These are phyloP conservation scores for Phytophthora ohioensis DNA, from an alignment of 352 stramenopile genomes.

Conservation along the genomic window DNA sequence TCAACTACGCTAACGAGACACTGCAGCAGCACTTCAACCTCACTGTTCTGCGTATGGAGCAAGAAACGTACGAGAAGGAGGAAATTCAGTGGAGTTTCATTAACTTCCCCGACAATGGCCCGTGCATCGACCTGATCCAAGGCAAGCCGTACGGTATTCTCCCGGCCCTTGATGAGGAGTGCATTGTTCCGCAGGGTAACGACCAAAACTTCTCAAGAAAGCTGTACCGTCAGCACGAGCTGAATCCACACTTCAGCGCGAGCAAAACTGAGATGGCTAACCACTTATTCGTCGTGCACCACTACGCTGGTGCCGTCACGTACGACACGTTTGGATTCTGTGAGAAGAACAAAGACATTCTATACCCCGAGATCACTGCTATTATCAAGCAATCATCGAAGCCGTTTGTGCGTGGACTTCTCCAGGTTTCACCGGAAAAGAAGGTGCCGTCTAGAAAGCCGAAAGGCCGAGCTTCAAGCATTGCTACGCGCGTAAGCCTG, in stretches of 20 bases:
- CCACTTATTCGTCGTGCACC: conserved; percentile 84
- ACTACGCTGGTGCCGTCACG: conserved; percentile 95
- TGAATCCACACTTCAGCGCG: conserved; percentile 76
- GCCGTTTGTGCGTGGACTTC: conserved; percentile 70
- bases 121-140: conserved; percentile 92
- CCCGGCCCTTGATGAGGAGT: conserved; percentile 90
- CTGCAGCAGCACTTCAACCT: conserved; percentile 94
- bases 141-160: conserved; percentile 86
- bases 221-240: conserved; percentile 74
- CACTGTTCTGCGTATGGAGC: conserved; percentile 88
- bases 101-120: conserved; percentile 91
- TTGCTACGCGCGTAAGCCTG: conserved; percentile 66
- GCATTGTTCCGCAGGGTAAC: conserved; percentile 89
- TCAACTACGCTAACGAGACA: conserved; percentile 95
- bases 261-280: conserved; percentile 84
- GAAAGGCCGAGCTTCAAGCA: conserved; percentile 46
- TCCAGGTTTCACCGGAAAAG: conserved; percentile 47
- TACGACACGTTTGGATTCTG: conserved; percentile 96
- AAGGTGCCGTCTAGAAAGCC: conserved; percentile 35
- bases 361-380: conserved; percentile 87
- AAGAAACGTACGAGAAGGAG: conserved; percentile 90
- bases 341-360: conserved; percentile 96
- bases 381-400: conserved; percentile 79
- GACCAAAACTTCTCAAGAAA: conserved; percentile 90
- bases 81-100: conserved; percentile 91